Evolutionary conservation across 2,329 filamentous ascomycete genomes (phyloP), one percentile per base, ranked within the genome.

Genomic region (Ascochyta koolunga): DNA sequence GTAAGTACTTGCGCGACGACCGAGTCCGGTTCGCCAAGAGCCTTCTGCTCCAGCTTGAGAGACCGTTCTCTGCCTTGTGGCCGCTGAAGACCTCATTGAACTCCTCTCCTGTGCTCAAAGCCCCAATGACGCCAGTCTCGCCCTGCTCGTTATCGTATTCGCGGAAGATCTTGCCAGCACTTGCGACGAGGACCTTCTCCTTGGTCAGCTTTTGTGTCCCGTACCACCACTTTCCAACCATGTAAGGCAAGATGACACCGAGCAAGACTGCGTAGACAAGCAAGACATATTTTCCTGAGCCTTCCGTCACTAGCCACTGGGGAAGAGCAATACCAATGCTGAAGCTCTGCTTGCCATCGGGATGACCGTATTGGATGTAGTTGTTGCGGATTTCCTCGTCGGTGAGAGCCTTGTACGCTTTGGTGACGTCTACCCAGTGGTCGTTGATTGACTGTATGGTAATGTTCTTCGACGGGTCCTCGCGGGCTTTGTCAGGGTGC

Each of bases 181-280:
- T 97, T 72, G 95, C 91, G 72, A 97, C 89, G 50, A 96, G 82
- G 22, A 98, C 89, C 65, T 91, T 91, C 76, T 99, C 96, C 78
- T 93, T 96, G 32, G 95, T 98, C 76, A 90, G 86, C 67, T 88
- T 86, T 76, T 96, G 93, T 29, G 91, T 96, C 56, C 96, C 95
- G 73, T 99, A 99, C 95, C 95, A 99, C 95, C 95, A 99, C 54
- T 89, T 92, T 41, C 95, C 95, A 50, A 99, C 93, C 41, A 95
- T 81, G 74, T 96, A 99, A 2, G 95, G 95, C 46, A 99, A 81
- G 56, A 97, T 80, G 58, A 98, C 90, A 50, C 93, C 95, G 45
- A 99, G 86, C 33, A 98, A 83, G 29, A 89, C 77, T 32, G 91
- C 93, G 75, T 99, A 99, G 60, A 97, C 83, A 52, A 97, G 81